A percentile compares a stretch with the other conserved stretches of the same genome.
Evolutionary conservation across 2,329 filamentous ascomycete species (phyloP).

Genomic region (Emericellopsis cladophorae): DNA sequence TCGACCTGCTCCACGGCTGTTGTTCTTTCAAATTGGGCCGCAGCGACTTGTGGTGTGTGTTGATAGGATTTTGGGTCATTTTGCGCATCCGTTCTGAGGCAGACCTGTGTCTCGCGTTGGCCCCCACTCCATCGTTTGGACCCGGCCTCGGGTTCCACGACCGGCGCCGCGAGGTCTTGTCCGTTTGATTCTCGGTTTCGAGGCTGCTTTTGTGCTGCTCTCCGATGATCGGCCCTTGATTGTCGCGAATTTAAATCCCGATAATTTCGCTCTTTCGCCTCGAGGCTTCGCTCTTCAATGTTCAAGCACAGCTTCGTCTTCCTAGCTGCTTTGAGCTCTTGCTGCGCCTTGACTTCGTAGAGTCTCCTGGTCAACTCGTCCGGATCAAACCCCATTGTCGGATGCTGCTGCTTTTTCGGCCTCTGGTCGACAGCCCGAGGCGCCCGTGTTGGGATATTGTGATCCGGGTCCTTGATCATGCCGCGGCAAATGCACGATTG

Average conservation of each 20-base stretch:
- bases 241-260: background rate
- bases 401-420: conserved; percentile 1
- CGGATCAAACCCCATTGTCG: conserved; percentile 29
- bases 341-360: conserved; percentile 34
- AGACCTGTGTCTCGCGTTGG: too few species aligned
- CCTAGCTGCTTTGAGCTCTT: conserved; percentile 22
- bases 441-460: too few species aligned
- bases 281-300: background rate
- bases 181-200: too few species aligned
- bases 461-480: too few species aligned
- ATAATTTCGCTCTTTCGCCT: background rate
- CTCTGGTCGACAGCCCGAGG: too few species aligned
- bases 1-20: conserved; percentile 28
- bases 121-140: too few species aligned
- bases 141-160: too few species aligned
- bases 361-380: conserved; percentile 42
- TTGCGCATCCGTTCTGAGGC: background rate
- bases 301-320: background rate
- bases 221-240: background rate
- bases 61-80: conserved; percentile 19
- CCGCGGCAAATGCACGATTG: too few species aligned
- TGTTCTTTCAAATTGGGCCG: conserved; percentile 40
- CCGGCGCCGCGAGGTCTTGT: too few species aligned
- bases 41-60: conserved; percentile 41
- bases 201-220: background rate